These are phyloP conservation scores for Biscogniauxia marginata DNA, from an alignment of 2,329 filamentous ascomycete species.

Conservation along the genomic window DNA sequence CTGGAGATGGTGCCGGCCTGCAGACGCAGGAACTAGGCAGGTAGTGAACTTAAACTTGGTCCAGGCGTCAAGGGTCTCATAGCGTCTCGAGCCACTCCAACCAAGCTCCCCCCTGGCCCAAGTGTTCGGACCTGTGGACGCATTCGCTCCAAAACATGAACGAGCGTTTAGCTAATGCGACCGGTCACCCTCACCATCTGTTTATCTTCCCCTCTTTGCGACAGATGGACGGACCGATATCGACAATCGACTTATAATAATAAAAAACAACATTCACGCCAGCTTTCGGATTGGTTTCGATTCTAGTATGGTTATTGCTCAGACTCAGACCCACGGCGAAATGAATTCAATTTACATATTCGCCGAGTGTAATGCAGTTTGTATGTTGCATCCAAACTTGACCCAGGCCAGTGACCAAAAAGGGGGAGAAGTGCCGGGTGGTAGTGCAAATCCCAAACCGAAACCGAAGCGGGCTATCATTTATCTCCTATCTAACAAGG, in stretches of 20 bases:
- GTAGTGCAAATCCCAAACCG: neutral
- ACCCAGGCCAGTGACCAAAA: neutral
- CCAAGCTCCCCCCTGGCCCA: neutral
- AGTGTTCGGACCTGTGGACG: too few species aligned
- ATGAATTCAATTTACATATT: neutral
- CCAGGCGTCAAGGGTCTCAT: neutral
- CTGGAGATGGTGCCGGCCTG: neutral
- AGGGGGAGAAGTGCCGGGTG: too few species aligned
- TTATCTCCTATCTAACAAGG: neutral
- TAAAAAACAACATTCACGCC: neutral
- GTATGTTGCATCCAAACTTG: neutral
- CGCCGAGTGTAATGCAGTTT: neutral
- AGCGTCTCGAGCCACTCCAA: neutral
- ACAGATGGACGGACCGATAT: too few species aligned
- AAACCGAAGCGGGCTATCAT: neutral
- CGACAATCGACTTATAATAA: too few species aligned
- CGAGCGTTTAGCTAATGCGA: too few species aligned
- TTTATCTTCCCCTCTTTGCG: neutral
- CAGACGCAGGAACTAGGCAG: neutral
- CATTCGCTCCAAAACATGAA: neutral
- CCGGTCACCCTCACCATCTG: neutral
- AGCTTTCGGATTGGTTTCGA: neutral
- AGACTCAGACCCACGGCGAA: neutral
- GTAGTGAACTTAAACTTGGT: neutral
- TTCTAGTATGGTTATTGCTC: neutral